These are phyloP conservation scores for Penicillium pancosmium DNA, from an alignment of 495 filamentous ascomycete species.

Conservation along the genomic window DNA sequence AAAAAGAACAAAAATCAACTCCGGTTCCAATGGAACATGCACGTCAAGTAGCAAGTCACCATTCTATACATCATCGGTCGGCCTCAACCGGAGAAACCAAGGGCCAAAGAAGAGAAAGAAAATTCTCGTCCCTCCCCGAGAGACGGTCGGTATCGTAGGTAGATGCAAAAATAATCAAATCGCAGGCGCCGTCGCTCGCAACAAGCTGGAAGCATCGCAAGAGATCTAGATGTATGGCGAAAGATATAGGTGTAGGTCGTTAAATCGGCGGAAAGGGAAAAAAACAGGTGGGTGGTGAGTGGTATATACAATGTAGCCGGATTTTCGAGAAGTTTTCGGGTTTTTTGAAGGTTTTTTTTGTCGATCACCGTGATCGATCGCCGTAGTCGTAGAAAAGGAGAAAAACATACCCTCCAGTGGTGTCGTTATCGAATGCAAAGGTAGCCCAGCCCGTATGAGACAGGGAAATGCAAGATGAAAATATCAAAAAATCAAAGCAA, in stretches of 20 bases:
- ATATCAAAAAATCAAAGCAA: slow-evolving; percentile 3
- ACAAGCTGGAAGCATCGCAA: slow-evolving; percentile 46
- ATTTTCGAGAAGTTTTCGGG: slow-evolving; percentile 33
- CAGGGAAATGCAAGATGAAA: slow-evolving; percentile 32
- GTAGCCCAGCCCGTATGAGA: slow-evolving; percentile 26
- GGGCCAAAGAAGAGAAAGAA: slow-evolving; percentile 29
- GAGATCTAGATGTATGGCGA: slow-evolving; percentile 44
- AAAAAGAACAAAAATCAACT: slow-evolving; percentile 43
- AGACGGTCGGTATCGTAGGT: slow-evolving; percentile 46
- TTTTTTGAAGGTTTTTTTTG: slow-evolving; percentile 32
- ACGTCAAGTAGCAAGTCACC: slow-evolving; percentile 45
- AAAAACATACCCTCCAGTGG: slow-evolving; percentile 12
- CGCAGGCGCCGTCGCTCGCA: slow-evolving; percentile 54
- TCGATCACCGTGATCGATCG: slow-evolving; percentile 11
- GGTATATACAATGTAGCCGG: slow-evolving; percentile 45
- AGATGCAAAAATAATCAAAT: slow-evolving; percentile 43
- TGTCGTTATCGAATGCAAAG: slow-evolving; percentile 42
- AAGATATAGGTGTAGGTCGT: slow-evolving; percentile 28
- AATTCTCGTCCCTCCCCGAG: slow-evolving; percentile 44
- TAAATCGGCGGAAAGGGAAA: slow-evolving; percentile 33
- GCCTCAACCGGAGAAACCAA: slow-evolving; percentile 32
- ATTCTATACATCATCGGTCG: slow-evolving; percentile 51
- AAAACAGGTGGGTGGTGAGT: slow-evolving; percentile 1
- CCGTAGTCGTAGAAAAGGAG: slow-evolving; percentile 32
- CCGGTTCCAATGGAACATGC: slow-evolving; percentile 38